phyloP scores from a whole-genome alignment of 768 basidiomycete species.

The Boletales sp. region DNA sequence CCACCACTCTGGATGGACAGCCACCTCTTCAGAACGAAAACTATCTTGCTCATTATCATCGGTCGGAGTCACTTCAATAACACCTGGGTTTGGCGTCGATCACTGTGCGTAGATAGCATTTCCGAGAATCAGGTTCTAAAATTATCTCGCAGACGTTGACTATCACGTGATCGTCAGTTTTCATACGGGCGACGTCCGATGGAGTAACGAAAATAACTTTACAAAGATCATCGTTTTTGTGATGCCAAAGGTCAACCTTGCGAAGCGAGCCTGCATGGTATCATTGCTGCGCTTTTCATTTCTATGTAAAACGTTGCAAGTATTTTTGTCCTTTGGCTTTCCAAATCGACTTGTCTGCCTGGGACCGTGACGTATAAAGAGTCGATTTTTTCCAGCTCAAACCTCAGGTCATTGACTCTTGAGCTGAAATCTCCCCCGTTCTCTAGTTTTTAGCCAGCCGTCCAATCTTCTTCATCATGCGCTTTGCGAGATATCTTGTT shows the following conservation, averaged over 20 bases:
- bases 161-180: too few relatives aligned
- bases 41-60: too few relatives aligned
- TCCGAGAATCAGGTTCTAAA: background rate
- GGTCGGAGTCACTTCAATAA: too few relatives aligned
- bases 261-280: too few relatives aligned
- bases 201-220: background rate
- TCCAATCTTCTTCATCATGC: conserved; percentile 2
- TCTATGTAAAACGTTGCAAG: background rate
- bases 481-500: conserved; percentile 1
- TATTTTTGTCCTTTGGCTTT: background rate
- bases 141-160: background rate
- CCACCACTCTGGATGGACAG: too few relatives aligned
- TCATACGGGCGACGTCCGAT: background rate
- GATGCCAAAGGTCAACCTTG: background rate
- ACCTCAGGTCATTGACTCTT: background rate
- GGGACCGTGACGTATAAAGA: background rate
- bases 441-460: background rate
- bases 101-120: too few relatives aligned
- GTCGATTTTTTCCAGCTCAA: background rate
- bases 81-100: too few relatives aligned
- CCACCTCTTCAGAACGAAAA: too few relatives aligned
- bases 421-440: background rate
- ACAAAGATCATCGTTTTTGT: background rate
- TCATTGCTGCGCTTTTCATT: background rate
- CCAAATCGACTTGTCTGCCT: too few relatives aligned